A percentile compares a stretch with the other conserved stretches of the same genome.
Evolutionary conservation across 2,329 filamentous ascomycete genomes (phyloP).

Genomic region (Penicillium sp.): DNA sequence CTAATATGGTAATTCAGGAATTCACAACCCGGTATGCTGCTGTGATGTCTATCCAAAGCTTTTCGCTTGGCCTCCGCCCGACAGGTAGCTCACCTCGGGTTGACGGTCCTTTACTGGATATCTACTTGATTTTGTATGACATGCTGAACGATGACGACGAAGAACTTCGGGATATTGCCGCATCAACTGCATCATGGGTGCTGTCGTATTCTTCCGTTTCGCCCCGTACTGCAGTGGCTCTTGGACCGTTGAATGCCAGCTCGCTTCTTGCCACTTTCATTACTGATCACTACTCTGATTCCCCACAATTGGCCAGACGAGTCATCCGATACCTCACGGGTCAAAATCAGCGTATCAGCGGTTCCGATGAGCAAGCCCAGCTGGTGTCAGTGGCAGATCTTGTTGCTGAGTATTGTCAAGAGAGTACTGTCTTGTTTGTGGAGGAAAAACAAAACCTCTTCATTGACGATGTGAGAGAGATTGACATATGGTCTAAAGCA

Average conservation of each 20-base stretch:
- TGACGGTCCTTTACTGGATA: constrained; percentile 48
- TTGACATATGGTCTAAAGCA: constrained; percentile 64
- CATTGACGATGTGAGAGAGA: constrained; percentile 76
- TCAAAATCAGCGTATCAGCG: constrained; percentile 27
- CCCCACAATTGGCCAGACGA: constrained; percentile 33
- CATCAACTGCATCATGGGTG: constrained; percentile 38
- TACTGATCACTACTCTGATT: constrained; percentile 32
- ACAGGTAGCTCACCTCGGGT: constrained; percentile 19
- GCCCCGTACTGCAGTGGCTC: constrained; percentile 28
- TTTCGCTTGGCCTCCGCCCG: constrained; percentile 45
- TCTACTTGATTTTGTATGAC: constrained; percentile 70
- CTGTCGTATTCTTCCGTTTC: constrained; percentile 36
- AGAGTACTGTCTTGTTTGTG: constrained; percentile 65
- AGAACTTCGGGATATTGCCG: constrained; percentile 71
- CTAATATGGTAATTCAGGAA: constrained; percentile 28
- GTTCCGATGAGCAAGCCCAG: constrained; percentile 10
- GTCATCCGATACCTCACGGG: constrained; percentile 42
- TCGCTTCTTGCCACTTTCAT: constrained; percentile 41
- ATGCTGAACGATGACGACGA: constrained; percentile 88
- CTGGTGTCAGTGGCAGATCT: constrained; percentile 27
- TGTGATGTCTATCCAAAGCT: constrained; percentile 34
- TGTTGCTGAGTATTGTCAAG: constrained; percentile 37
- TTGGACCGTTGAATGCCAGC: constrained; percentile 53
- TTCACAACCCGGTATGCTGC: constrained; percentile 43
- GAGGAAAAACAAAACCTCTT: constrained; percentile 96